phyloP scores from a whole-genome alignment of 169 alveolate genomes.

The Miamiensis avidus region DNA sequence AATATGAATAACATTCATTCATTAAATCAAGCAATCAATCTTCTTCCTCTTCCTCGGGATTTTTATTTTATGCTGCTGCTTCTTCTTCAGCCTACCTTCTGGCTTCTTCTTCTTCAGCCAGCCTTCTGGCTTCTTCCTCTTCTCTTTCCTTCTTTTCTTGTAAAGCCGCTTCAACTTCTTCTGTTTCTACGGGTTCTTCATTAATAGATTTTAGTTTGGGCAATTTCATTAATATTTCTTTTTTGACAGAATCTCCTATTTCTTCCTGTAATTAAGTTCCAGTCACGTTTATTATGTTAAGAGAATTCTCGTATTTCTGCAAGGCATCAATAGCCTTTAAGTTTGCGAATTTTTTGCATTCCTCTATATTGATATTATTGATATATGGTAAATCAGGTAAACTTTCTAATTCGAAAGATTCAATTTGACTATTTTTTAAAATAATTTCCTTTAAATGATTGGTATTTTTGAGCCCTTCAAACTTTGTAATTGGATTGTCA shows the following conservation, averaged over 20 bases:
- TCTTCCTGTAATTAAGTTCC: not conserved
- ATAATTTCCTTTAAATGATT: slow-evolving; percentile 45
- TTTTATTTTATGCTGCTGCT: not conserved
- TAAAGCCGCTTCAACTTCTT: not conserved
- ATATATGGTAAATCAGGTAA: not conserved
- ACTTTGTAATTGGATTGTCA: slow-evolving; percentile 45
- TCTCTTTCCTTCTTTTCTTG: not conserved
- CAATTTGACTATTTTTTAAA: slow-evolving; percentile 41
- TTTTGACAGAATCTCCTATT: not conserved
- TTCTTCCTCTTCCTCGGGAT: not conserved
- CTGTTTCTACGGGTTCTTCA: not conserved
- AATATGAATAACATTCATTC: no score
- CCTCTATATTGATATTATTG: not conserved
- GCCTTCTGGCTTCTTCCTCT: not conserved
- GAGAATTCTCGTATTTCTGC: not conserved
- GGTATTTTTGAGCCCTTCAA: slow-evolving; percentile 34
- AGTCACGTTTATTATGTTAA: not conserved
- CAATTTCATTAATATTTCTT: not conserved
- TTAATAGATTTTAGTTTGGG: not conserved
- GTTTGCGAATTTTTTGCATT: not conserved
- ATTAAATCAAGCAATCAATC: not conserved
- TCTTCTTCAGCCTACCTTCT: not conserved
- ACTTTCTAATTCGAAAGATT: slow-evolving; percentile 9
- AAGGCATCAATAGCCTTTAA: not conserved
- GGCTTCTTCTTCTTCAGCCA: not conserved